Evolutionary conservation across 139 green algal genomes (phyloP), one percentile per base, ranked within the genome.

Genomic region (Diplosphaera chodatii): DNA sequence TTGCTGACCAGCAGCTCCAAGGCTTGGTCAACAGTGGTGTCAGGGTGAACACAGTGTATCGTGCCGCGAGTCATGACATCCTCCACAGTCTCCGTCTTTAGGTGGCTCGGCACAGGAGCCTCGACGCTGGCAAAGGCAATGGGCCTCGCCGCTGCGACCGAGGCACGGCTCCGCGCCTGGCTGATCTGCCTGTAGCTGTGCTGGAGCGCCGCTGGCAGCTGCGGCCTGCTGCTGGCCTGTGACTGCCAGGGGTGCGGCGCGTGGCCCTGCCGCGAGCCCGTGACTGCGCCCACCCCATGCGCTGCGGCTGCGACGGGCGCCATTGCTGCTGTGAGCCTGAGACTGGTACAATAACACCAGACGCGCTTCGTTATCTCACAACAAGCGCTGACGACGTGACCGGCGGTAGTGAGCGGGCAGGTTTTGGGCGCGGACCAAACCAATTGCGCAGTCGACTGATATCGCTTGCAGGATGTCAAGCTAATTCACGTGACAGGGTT

Each of bases 21-120:
- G 15, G 84, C 86, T 30, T 81, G 68, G 48, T 91, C 85, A 21
- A 90, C 77, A 21, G 74, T 82, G 32, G 84, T 85, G n/a, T 86
- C 75, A 31, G 75, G 70, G 15, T 22, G 65, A 32, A 71, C 80
- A 1, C 59, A 80, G 41, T 69, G 78, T 1, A 90, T 55, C 5
- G 25, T 34, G 16, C 56, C 63, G 3, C 56, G 74, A 10, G 80
- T 85, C 85, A 90, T 90, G 15, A 87, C 77, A n/a, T 90, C 85
- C 40, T 31, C 73, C 6, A 87, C 77, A 32, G 48, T 80, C 62
- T 76, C 65, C 31, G 56, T 59, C 48, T 59, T n/a, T n/a, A n/a
- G n/a, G n/a, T 25, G 48, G 16, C 16, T 59, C 10, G 13, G 16
- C 48, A 27, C 48, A n/a, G 48, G 48, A 10, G 48, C 13, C 48